phyloP scores from a whole-genome alignment of 2,329 filamentous ascomycete genomes.

The Podosphaera aphanis region DNA sequence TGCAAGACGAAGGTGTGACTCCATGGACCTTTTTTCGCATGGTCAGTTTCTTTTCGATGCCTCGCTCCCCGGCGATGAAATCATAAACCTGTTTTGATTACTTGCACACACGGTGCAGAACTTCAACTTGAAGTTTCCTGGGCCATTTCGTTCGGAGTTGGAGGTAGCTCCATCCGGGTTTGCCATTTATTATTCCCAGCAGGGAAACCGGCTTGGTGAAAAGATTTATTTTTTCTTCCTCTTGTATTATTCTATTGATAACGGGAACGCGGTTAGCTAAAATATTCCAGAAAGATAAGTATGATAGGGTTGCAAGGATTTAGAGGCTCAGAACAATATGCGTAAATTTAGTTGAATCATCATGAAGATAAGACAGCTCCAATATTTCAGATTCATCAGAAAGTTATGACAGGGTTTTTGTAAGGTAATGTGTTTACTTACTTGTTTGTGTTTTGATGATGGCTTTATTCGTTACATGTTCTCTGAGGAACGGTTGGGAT shows the following conservation, averaged over 20 bases:
- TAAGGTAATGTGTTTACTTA: conserved; percentile 35
- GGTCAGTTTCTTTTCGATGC: conserved; percentile 1
- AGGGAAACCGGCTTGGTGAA: too few species aligned
- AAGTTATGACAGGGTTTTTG: conserved; percentile 1
- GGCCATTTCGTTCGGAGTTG: conserved; percentile 10
- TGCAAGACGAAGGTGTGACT: conserved; percentile 85
- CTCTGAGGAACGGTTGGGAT: neutral
- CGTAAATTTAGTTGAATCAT: conserved; percentile 14
- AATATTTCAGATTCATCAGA: conserved; percentile 15
- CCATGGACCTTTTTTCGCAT: conserved; percentile 46
- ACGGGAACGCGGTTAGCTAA: too few species aligned
- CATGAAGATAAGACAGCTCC: conserved; percentile 18
- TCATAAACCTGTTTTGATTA: conserved; percentile 68
- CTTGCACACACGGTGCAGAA: conserved; percentile 98
- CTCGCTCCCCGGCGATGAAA: neutral
- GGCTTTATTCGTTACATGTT: neutral
- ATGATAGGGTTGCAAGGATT: conserved; percentile 6
- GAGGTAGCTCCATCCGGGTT: neutral
- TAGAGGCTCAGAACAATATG: conserved; percentile 12
- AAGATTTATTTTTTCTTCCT: too few species aligned
- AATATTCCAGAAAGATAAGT: too few species aligned
- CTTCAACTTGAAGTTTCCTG: conserved; percentile 56
- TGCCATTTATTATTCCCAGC: too few species aligned
- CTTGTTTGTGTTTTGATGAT: conserved; percentile 17
- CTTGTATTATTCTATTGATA: too few species aligned